These are phyloP conservation scores for Candida tibetensis DNA, from an alignment of 805 yeast species.

Conservation along the genomic window DNA sequence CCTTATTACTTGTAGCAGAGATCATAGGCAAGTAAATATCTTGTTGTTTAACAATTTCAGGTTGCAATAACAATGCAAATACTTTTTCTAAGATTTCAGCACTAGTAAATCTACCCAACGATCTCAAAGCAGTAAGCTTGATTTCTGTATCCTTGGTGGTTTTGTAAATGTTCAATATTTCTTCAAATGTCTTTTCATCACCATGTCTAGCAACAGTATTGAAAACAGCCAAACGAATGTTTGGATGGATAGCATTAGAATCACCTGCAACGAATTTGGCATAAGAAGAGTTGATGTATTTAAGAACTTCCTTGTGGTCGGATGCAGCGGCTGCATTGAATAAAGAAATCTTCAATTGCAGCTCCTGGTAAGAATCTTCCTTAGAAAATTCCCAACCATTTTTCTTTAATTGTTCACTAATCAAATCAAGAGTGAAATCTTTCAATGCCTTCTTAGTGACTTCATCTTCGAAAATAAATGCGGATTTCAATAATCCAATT, in stretches of 20 bases:
- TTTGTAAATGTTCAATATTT: slow-evolving; percentile 56
- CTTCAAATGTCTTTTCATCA: slow-evolving; percentile 58
- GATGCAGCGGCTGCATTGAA: slow-evolving; percentile 58
- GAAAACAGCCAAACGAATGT: slow-evolving; percentile 66
- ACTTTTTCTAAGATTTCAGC: slow-evolving; percentile 54
- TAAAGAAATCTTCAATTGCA: slow-evolving; percentile 64
- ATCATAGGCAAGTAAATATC: slow-evolving; percentile 76
- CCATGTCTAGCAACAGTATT: slow-evolving; percentile 65
- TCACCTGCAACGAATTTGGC: slow-evolving; percentile 58
- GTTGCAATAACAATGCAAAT: slow-evolving; percentile 50
- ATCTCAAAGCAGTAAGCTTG: slow-evolving; percentile 63
- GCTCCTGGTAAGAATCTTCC: slow-evolving; percentile 55
- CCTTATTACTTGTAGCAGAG: slow-evolving; percentile 60
- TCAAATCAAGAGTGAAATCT: slow-evolving; percentile 52
- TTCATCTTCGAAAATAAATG: slow-evolving; percentile 55
- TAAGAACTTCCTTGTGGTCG: slow-evolving; percentile 46
- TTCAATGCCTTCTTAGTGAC: slow-evolving; percentile 47
- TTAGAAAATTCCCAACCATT: slow-evolving; percentile 65
- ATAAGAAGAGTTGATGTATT: slow-evolving; percentile 50
- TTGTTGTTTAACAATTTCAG: slow-evolving; percentile 60
- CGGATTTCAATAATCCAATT: slow-evolving; percentile 46
- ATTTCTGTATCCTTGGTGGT: slow-evolving; percentile 64
- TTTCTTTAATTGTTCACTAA: slow-evolving; percentile 49
- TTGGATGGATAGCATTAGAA: slow-evolving; percentile 67
- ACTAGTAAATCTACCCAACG: slow-evolving; percentile 63